A percentile compares a stretch with the other conserved stretches of the same genome.
phyloP scores from a whole-genome alignment of 1,139 yeast species.

The Scheffersomyces illinoinensis region DNA sequence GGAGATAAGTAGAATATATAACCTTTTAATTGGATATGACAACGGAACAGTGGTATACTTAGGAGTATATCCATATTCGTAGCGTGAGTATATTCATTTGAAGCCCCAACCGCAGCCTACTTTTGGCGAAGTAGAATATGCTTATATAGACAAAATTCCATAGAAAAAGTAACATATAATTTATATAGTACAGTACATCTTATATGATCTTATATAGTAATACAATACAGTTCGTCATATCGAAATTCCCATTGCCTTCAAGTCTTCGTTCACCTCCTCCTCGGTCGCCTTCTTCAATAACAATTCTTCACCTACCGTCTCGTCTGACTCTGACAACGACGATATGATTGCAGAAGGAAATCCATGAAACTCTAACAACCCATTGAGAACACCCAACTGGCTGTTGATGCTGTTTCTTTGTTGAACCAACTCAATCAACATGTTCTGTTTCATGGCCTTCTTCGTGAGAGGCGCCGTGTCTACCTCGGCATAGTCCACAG shows the following conservation, averaged over 20 bases:
- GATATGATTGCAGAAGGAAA: conserved; percentile 66
- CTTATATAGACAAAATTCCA: no score
- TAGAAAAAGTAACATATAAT: background rate
- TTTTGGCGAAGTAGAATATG: no score
- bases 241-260: conserved; percentile 50
- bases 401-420: conserved; percentile 55
- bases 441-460: conserved; percentile 38
- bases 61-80: no score
- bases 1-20: background rate
- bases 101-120: no score
- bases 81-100: no score
- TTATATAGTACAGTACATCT: background rate
- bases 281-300: conserved; percentile 53
- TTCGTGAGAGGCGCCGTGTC: conserved; percentile 32
- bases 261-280: conserved; percentile 64
- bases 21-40: background rate
- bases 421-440: conserved; percentile 47
- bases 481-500: conserved; percentile 2
- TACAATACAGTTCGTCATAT: conserved; percentile 10
- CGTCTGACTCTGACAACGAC: conserved; percentile 21
- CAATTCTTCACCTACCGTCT: conserved; percentile 29
- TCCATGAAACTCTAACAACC: conserved; percentile 59
- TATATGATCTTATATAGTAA: background rate
- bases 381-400: conserved; percentile 59
- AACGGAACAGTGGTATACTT: background rate